Percentiles rank a stretch among this genome's conserved stretches.
phyloP scores from a whole-genome alignment of 2,329 filamentous ascomycete genomes.

The Aureobasidium subglaciale region DNA sequence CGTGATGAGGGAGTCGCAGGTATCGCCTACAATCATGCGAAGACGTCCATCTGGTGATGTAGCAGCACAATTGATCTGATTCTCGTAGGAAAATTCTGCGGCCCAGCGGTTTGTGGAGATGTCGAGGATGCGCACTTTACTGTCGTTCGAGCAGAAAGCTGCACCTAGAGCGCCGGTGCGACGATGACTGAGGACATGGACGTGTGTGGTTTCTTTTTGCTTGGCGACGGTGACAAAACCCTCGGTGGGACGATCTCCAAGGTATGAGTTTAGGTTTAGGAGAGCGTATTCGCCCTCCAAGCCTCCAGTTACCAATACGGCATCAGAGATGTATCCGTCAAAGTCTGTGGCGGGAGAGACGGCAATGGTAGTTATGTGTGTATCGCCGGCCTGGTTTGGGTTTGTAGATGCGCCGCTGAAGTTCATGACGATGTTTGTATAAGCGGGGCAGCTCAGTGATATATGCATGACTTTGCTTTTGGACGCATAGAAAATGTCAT shows the following conservation, averaged over 20 bases:
- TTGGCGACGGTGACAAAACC: slow-evolving; percentile 44
- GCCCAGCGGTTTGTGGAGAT: slow-evolving; percentile 52
- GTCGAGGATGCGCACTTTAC: slow-evolving; percentile 48
- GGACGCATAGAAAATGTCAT: slow-evolving; percentile 49
- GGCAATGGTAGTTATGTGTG: slow-evolving; percentile 48
- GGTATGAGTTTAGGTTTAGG: slow-evolving; percentile 33
- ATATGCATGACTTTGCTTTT: slow-evolving; percentile 42
- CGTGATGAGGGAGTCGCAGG: slow-evolving; percentile 57
- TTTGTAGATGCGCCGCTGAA: slow-evolving; percentile 34
- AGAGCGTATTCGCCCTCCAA: slow-evolving; percentile 53
- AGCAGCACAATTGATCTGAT: slow-evolving; percentile 65
- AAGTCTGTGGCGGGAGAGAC: slow-evolving; percentile 24
- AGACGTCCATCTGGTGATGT: slow-evolving; percentile 65
- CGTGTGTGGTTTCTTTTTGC: slow-evolving; percentile 52
- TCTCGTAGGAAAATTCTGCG: slow-evolving; percentile 48
- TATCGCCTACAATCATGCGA: slow-evolving; percentile 66
- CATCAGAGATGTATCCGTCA: slow-evolving; percentile 26
- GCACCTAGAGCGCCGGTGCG: slow-evolving; percentile 41
- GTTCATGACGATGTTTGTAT: slow-evolving; percentile 41
- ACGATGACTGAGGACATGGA: slow-evolving; percentile 46
- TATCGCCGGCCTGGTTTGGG: slow-evolving; percentile 31
- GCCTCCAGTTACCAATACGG: slow-evolving; percentile 48
- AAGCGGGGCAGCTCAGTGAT: slow-evolving; percentile 40
- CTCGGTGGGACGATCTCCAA: slow-evolving; percentile 29
- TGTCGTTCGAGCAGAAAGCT: slow-evolving; percentile 53